Evolutionary conservation across 1,284 basidiomycete genomes (phyloP).

Genomic region (Boletus nobilissimus): DNA sequence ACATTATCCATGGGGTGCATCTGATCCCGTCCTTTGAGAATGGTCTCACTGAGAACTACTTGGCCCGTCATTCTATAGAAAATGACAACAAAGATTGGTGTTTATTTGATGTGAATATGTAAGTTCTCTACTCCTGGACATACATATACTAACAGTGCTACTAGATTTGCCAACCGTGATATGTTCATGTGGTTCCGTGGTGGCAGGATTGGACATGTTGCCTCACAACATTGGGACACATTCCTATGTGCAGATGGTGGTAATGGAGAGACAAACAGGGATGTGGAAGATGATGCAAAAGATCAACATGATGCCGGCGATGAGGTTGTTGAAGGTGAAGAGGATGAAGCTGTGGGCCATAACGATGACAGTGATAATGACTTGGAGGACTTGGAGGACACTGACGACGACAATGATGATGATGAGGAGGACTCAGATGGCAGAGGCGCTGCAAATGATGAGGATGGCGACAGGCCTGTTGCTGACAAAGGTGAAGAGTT

Average conservation of each 20-base stretch:
- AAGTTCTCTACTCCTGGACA: neutral
- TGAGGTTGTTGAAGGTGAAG: too few relatives aligned
- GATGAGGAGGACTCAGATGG: neutral
- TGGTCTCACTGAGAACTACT: neutral
- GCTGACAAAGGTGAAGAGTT: conserved; percentile 2
- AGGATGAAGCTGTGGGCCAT: too few relatives aligned
- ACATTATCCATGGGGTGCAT: neutral
- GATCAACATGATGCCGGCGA: too few relatives aligned
- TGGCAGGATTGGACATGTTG: neutral
- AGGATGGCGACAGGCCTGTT: neutral
- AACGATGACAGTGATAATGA: too few relatives aligned
- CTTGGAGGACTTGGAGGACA: neutral
- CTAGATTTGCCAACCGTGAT: neutral
- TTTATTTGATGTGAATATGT: neutral
- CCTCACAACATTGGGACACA: too few relatives aligned
- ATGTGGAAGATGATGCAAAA: too few relatives aligned
- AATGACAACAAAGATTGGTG: neutral
- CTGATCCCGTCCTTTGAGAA: neutral
- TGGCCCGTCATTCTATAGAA: neutral
- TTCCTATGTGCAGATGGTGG: too few relatives aligned
- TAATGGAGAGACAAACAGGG: too few relatives aligned
- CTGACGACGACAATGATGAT: neutral
- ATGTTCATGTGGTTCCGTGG: neutral
- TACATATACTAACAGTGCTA: neutral
- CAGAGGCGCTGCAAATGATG: too few relatives aligned